phyloP scores from a whole-genome alignment of 495 filamentous ascomycete species.

The Symbiotaphrina buchneri region DNA sequence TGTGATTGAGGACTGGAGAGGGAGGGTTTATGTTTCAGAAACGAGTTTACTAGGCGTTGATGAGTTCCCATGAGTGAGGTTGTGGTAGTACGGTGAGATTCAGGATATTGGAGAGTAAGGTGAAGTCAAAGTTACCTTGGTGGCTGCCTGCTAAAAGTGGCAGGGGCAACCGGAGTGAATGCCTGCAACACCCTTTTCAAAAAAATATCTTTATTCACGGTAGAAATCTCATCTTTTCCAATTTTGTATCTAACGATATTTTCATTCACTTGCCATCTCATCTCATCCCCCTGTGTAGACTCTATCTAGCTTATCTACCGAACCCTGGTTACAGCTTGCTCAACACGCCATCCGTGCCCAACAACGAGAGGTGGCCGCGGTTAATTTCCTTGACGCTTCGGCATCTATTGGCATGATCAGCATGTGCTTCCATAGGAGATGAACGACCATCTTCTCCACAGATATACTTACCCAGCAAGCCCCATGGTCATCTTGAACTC shows the following conservation, averaged over 20 bases:
- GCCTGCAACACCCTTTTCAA: background rate
- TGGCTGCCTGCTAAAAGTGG: background rate
- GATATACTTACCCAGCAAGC: background rate
- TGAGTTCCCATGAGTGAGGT: too few species aligned
- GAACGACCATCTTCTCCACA: too few species aligned
- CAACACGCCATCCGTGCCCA: background rate
- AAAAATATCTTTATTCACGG: background rate
- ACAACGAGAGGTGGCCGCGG: background rate
- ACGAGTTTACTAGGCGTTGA: too few species aligned
- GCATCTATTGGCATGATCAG: too few species aligned
- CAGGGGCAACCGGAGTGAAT: background rate
- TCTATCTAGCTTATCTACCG: background rate
- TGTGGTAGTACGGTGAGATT: too few species aligned
- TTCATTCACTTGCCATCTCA: background rate
- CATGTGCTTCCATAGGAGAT: too few species aligned
- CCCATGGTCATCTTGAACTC: slow-evolving; percentile 2
- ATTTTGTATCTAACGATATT: background rate
- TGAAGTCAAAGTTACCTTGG: too few species aligned
- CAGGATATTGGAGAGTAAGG: too few species aligned
- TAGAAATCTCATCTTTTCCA: background rate
- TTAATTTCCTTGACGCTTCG: background rate
- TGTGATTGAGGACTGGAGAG: too few species aligned
- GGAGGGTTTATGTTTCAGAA: too few species aligned
- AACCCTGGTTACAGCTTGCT: background rate
- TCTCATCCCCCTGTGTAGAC: background rate